Evolutionary conservation across 140 eudicot species (phyloP).

Genomic region (Stevia rebaudiana): DNA sequence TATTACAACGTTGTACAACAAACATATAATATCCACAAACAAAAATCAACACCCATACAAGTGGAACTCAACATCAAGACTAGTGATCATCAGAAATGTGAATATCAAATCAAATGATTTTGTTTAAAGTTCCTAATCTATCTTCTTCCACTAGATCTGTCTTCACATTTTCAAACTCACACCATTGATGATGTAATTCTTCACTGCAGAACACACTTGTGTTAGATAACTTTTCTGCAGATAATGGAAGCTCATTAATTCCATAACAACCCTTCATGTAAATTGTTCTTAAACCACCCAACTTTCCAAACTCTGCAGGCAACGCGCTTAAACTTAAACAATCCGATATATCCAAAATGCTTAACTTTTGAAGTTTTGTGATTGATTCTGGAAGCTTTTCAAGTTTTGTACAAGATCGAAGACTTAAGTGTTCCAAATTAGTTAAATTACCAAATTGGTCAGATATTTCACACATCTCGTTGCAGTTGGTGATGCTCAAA

Average conservation of each 20-base stretch:
- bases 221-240: conserved; percentile 21
- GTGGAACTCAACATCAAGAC: no score
- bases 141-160: conserved; percentile 28
- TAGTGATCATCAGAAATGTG: neutral
- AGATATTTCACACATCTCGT: conserved; percentile 29
- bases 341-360: conserved; percentile 28
- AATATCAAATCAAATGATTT: neutral
- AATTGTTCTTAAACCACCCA: conserved; percentile 20
- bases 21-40: no score
- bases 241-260: conserved; percentile 29
- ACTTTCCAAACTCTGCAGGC: conserved; percentile 29
- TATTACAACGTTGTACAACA: no score
- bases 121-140: conserved; percentile 15
- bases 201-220: conserved; percentile 21
- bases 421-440: conserved; percentile 28
- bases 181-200: conserved; percentile 16
- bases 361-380: conserved; percentile 19
- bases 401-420: conserved; percentile 32
- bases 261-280: conserved; percentile 41
- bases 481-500: conserved; percentile 36
- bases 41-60: no score
- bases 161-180: conserved; percentile 15
- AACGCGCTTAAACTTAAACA: conserved; percentile 25
- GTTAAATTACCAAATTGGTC: conserved; percentile 26
- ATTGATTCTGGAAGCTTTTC: conserved; percentile 33